Conservation (phyloP, 176 grass and related monocot species). For the Ensete ventricosum region DNA sequence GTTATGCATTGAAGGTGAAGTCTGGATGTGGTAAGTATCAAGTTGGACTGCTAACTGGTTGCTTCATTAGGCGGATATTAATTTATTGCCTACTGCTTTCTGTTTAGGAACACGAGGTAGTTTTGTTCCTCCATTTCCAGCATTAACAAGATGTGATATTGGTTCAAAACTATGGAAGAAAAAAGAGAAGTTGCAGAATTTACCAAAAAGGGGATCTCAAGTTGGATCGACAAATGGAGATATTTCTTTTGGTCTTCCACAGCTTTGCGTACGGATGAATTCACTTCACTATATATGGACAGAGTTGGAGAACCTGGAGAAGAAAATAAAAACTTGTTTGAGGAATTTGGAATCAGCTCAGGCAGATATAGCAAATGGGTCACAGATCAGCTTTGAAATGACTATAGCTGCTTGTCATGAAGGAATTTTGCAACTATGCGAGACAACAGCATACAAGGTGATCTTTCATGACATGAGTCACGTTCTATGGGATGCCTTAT, state of each 20-base stretch:
- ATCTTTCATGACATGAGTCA: slow-evolving; percentile 73
- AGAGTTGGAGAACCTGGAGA: slow-evolving; percentile 81
- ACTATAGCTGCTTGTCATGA: slow-evolving; percentile 70
- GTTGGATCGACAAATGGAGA: slow-evolving; percentile 45
- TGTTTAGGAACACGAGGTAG: slow-evolving; percentile 59
- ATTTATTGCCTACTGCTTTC: background rate
- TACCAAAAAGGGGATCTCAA: slow-evolving; percentile 50
- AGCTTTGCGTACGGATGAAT: slow-evolving; percentile 87
- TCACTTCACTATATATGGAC: slow-evolving; percentile 64
- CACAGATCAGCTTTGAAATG: slow-evolving; percentile 85
- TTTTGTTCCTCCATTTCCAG: slow-evolving; percentile 73
- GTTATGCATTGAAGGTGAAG: slow-evolving; percentile 80
- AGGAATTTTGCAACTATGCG: slow-evolving; percentile 73
- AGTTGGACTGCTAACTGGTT: background rate
- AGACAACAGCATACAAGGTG: slow-evolving; percentile 88
- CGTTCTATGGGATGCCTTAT: slow-evolving; percentile 73
- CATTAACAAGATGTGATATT: slow-evolving; percentile 79
- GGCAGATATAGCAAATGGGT: slow-evolving; percentile 69
- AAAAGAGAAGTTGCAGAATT: slow-evolving; percentile 77
- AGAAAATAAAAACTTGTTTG: slow-evolving; percentile 90
- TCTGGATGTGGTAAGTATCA: slow-evolving; percentile 77
- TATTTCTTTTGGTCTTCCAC: slow-evolving; percentile 54
- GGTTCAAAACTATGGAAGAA: slow-evolving; percentile 89
- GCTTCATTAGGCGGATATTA: background rate
- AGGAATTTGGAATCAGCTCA: slow-evolving; percentile 87